Evolutionary conservation across 441 rosid genomes (phyloP), one percentile per base, ranked within the genome.

Genomic region (Lagerstroemia fauriei): DNA sequence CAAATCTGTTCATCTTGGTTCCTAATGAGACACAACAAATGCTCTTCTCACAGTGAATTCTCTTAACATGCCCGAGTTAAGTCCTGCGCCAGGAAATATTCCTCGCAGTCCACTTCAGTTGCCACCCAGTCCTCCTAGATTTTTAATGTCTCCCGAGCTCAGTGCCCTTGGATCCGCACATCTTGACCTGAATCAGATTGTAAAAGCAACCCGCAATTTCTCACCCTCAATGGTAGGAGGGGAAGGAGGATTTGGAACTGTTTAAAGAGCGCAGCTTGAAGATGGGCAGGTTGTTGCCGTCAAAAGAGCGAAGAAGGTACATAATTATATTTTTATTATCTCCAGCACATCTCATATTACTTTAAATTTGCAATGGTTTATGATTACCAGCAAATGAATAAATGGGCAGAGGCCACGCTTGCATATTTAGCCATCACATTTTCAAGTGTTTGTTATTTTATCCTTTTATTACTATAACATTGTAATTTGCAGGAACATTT

Each of bases 271-370:
- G 3, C 77, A 77, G 68, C 88, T 96, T 77, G 95, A 92, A 65
- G 91, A 90, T 51, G 93, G 95, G 72, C 95, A 87, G 81, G 82
- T 91, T 81, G 98, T 96, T 73, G 99, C 99, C 85, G 90, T 96
- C 81, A 96, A 96, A 92, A 93, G 98, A 86, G 99, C 95, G 72
- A 96, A 95, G 90, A 93, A 90, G 97, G 99, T 93, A 88, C 80
- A 82, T 25, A 24, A 10, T 63, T 1, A 27, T 63, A 22, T 29
- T 73, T 77, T 82, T 71, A 32, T n/a, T 27, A 25, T 63, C n/a
- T 63, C 69, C 25, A 63, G 44, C 69, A 9, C 32, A 7, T 61
- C 25, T 61, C 66, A 24, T 61, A 61, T 61, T 24, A 25, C 22
- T 61, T 61, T 3, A 8, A 20, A 3, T 61, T 61, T 61, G 27